Base-by-base conservation (phyloP, 257 asterid genomes). In the Linaria vulgaris region DNA sequence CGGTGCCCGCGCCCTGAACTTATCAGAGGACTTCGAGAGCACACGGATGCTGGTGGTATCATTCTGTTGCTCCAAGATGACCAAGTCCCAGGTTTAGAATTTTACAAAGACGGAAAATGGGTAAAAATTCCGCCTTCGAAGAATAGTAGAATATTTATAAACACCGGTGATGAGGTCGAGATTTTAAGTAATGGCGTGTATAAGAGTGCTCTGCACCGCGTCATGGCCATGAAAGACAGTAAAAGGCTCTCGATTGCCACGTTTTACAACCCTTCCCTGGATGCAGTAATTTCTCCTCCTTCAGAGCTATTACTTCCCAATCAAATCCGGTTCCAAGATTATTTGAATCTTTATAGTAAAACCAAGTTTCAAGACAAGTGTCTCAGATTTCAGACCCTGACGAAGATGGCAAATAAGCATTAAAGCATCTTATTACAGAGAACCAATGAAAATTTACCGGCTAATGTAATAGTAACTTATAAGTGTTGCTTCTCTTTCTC, bases 41-140 rank as follows among this genome's bases (percentile, higher is more conserved):
- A 90, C 63, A 83, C 97, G 1, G 97, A 90, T 69, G 97, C 97
- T 12, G 97, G 97, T 0, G 97, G 97, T 0, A 85, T 87, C 73
- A 83, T 90, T 61, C 88, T 90, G 66, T 61, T 90, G 74, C 95
- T 87, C 76, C 97, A 90, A 67, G 97, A 90, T 51, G 95, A 87
- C 41, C 78, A 83, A 76, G 91, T 90, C 62, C 95, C 95, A 0
- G 97, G 97, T 37, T 95, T 90, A 1, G 87, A 90, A 66, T 90
- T 90, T 71, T 79, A 74, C 73, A 87, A 77, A 77, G 95, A 85
- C 13, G 95, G 95, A 21, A 65, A 90, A 63, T 90, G 97, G 97
- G 79, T 80, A 55, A 77, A 80, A 59, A 85, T 90, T 44, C 97
- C 96, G 9, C 96, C 96, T 54, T 90, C 97, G 49, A 83, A 46